phyloP scores from a whole-genome alignment of 1,284 basidiomycete genomes.

The Amylostereum areolatum region DNA sequence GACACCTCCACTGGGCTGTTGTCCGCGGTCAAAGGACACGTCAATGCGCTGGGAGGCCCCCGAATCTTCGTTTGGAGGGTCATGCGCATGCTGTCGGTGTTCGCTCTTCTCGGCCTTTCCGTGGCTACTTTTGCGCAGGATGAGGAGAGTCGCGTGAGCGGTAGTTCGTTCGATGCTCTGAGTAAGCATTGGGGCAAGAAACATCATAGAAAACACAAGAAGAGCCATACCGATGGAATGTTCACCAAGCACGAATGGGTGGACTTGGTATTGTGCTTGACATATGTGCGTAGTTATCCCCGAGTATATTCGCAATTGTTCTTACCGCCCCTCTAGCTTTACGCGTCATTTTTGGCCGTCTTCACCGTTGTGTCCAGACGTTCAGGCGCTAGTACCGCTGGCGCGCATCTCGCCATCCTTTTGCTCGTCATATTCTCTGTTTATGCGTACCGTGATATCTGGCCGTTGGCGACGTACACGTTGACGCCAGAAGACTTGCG shows the following conservation, averaged over 20 bases:
- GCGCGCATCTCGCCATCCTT: conserved; percentile 15
- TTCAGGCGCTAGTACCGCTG: neutral
- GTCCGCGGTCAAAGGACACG: conserved; percentile 10
- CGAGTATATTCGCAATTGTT: conserved; percentile 1
- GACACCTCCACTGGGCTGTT: neutral
- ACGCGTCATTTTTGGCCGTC: conserved; percentile 10
- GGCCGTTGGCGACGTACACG: conserved; percentile 50
- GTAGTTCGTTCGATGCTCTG: neutral
- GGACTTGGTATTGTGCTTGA: conserved; percentile 18
- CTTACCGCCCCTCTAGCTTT: conserved; percentile 4
- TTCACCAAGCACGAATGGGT: conserved; percentile 14
- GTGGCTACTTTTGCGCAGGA: conserved; percentile 12
- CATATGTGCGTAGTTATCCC: conserved; percentile 15
- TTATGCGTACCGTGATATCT: conserved; percentile 61
- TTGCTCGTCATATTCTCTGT: conserved; percentile 31
- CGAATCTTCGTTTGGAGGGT: conserved; percentile 23
- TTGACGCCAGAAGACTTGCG: conserved; percentile 31
- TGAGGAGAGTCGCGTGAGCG: conserved; percentile 7
- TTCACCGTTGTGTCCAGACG: conserved; percentile 5
- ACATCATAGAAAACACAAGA: conserved; percentile 9
- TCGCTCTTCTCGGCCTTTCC: conserved; percentile 21
- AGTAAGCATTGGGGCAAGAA: conserved; percentile 4
- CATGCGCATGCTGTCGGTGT: conserved; percentile 16
- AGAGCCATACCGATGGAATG: neutral
- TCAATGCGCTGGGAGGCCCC: conserved; percentile 18